Conservation (phyloP, 2,329 filamentous ascomycete species). For the Fusarium sp. region DNA sequence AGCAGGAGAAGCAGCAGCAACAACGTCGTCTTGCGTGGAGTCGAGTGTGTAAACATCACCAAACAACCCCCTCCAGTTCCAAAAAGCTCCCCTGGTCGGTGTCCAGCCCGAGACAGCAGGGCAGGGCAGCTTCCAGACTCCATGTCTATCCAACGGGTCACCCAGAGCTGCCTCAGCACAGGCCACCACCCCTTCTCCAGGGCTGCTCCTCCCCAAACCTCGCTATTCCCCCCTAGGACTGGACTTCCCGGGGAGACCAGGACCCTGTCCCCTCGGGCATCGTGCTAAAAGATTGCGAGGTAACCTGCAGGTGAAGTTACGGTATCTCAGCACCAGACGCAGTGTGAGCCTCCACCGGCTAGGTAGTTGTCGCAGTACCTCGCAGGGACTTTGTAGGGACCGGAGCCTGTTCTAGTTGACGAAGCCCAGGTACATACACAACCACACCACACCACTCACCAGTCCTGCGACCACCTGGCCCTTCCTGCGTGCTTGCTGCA, state of each 20-base stretch:
- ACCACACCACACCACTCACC: constrained; percentile 43
- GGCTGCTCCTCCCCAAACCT: constrained; percentile 22
- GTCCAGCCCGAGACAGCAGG: constrained; percentile 9
- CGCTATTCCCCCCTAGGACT: constrained; percentile 29
- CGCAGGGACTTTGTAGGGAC: not conserved
- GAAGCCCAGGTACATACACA: constrained; percentile 18
- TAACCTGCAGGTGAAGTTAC: not conserved
- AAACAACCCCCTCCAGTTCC: constrained; percentile 9
- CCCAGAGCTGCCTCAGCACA: constrained; percentile 24
- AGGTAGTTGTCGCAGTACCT: constrained; percentile 3
- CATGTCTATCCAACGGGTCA: not conserved
- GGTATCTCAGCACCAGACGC: not conserved
- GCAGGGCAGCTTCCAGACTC: not conserved
- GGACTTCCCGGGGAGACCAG: constrained; percentile 35
- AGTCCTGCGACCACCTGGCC: constrained; percentile 42
- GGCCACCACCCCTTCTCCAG: constrained; percentile 30
- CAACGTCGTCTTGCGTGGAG: not conserved
- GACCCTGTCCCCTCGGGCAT: constrained; percentile 15
- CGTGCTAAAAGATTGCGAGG: constrained; percentile 5
- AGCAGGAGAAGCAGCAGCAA: not conserved
- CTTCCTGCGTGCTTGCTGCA: constrained; percentile 36
- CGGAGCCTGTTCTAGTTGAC: not conserved
- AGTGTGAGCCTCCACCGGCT: not conserved
- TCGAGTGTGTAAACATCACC: not conserved
- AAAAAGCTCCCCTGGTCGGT: constrained; percentile 21